Evolutionary conservation across 805 yeast genomes (phyloP).

Genomic region (Torulaspora gathmanii): DNA sequence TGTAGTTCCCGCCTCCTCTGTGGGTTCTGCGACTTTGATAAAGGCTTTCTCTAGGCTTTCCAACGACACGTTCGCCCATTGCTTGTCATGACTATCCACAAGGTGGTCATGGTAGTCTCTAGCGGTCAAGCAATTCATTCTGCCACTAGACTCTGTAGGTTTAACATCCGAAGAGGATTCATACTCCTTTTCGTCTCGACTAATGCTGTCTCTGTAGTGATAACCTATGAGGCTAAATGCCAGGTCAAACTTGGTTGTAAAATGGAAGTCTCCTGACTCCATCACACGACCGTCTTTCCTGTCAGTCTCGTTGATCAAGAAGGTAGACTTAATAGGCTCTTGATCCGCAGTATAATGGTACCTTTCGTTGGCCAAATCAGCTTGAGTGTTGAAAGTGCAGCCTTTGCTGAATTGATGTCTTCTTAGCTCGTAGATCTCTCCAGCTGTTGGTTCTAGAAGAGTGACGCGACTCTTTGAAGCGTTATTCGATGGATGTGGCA

Average conservation of each 20-base stretch:
- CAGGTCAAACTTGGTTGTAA: conserved; percentile 23
- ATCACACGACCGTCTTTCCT: conserved; percentile 25
- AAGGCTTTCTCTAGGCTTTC: conserved; percentile 28
- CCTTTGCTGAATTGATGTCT: conserved; percentile 28
- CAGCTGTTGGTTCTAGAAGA: conserved; percentile 14
- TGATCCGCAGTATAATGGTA: conserved; percentile 27
- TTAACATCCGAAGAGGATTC: neutral
- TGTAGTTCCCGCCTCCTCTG: conserved; percentile 42
- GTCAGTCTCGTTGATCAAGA: conserved; percentile 20
- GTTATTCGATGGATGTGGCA: conserved; percentile 32
- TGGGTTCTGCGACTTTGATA: conserved; percentile 37
- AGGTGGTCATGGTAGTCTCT: conserved; percentile 35
- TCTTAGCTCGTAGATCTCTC: conserved; percentile 19
- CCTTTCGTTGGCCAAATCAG: conserved; percentile 24
- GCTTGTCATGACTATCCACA: conserved; percentile 25
- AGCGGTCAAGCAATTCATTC: conserved; percentile 28
- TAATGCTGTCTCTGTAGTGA: conserved; percentile 13
- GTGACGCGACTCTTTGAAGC: conserved; percentile 16
- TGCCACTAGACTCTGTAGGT: neutral
- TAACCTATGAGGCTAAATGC: conserved; percentile 29
- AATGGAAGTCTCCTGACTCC: conserved; percentile 18
- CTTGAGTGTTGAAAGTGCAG: conserved; percentile 16
- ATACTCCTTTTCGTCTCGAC: conserved; percentile 24
- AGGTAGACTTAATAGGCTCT: conserved; percentile 26
- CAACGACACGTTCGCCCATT: conserved; percentile 23